phyloP scores from a whole-genome alignment of 192 early-diverging fungal species.

The Coemansia sp. region DNA sequence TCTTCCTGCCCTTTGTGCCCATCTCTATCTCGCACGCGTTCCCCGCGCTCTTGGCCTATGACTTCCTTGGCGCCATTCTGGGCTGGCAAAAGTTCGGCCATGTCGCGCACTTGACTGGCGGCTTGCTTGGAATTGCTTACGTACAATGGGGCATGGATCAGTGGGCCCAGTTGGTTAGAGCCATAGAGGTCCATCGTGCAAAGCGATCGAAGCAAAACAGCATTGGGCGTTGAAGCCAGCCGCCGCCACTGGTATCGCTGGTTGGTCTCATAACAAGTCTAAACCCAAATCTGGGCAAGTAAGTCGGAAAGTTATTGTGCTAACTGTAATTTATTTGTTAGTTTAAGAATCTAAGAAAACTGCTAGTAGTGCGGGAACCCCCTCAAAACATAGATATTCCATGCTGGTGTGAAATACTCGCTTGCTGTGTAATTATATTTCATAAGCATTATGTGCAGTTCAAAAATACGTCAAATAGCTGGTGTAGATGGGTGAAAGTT shows the following conservation, averaged over 20 bases:
- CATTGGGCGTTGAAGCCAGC: not conserved
- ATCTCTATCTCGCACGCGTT: constrained; percentile 66
- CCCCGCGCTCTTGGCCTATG: constrained; percentile 67
- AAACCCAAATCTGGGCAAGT: not conserved
- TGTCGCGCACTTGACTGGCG: constrained; percentile 72
- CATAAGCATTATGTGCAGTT: not conserved
- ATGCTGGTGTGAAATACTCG: too few species aligned
- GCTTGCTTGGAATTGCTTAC: constrained; percentile 64
- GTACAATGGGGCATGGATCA: constrained; percentile 50
- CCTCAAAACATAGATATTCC: too few species aligned
- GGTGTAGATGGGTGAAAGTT: not conserved
- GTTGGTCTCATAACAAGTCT: not conserved
- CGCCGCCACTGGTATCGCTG: too few species aligned
- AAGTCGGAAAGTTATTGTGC: not conserved
- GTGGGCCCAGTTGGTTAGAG: constrained; percentile 16
- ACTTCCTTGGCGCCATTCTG: constrained; percentile 71
- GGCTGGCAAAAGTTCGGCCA: constrained; percentile 82
- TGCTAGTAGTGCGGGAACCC: too few species aligned
- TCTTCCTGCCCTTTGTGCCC: constrained; percentile 65
- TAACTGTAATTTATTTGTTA: not conserved
- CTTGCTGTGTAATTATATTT: not conserved
- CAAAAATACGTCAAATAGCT: not conserved
- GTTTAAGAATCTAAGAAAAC: not conserved
- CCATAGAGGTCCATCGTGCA: not conserved
- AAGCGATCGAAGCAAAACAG: not conserved